Conservation (phyloP, 805 yeast species). For the Wickerhamiella spandovensis region DNA sequence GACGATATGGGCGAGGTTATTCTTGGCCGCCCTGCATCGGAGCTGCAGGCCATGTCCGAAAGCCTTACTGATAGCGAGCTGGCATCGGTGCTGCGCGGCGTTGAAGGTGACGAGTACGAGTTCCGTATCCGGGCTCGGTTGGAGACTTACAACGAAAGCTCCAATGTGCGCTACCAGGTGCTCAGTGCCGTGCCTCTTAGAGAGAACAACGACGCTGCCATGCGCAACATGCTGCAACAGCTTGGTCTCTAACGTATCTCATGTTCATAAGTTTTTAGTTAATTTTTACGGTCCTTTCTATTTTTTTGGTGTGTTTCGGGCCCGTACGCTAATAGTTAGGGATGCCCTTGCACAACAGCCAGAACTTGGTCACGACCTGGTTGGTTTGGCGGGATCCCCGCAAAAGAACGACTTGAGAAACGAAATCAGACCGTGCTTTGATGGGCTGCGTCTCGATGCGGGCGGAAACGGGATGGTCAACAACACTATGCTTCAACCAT, state of each 20-base stretch:
- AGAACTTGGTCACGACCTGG: constrained; percentile 21
- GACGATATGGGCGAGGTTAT: constrained; percentile 69
- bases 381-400: constrained; percentile 21
- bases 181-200: constrained; percentile 27
- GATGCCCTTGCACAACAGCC: constrained; percentile 24
- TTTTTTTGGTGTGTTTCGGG: not conserved
- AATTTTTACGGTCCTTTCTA: too few species aligned
- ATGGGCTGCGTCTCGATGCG: constrained; percentile 7
- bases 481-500: constrained; percentile 9
- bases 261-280: not conserved
- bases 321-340: constrained; percentile 15
- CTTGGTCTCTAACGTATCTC: not conserved
- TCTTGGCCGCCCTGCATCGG: constrained; percentile 52
- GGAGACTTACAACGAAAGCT: constrained; percentile 70
- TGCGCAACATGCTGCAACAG: not conserved
- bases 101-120: constrained; percentile 53
- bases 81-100: constrained; percentile 31
- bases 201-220: not conserved
- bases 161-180: constrained; percentile 54
- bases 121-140: constrained; percentile 72
- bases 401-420: constrained; percentile 20
- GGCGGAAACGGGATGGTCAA: constrained; percentile 11
- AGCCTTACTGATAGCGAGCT: constrained; percentile 31
- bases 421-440: constrained; percentile 16
- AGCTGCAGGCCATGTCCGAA: constrained; percentile 29